Conservation (phyloP, 1,284 basidiomycete genomes). For the Wolfiporia cocos region DNA sequence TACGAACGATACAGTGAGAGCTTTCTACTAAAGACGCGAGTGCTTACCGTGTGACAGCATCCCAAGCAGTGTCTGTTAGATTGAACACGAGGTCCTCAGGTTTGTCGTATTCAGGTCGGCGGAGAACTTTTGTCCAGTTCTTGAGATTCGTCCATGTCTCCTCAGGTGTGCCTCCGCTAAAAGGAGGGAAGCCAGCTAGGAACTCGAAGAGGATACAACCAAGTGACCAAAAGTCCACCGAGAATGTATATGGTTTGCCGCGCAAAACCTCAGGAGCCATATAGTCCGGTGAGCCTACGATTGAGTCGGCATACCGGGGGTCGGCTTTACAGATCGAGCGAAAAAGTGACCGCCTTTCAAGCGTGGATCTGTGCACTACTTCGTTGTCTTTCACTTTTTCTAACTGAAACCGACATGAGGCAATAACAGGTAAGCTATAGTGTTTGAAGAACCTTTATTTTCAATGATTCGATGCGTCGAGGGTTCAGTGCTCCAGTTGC, state of each 20-base stretch:
- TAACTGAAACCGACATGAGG: conserved; percentile 43
- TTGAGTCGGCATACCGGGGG: conserved; percentile 93
- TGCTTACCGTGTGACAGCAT: conserved; percentile 81
- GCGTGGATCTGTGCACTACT: conserved; percentile 86
- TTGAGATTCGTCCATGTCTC: conserved; percentile 99
- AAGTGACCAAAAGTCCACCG: conserved; percentile 98
- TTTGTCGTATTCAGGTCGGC: conserved; percentile 92
- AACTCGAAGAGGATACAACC: conserved; percentile 99
- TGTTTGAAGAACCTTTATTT: conserved; percentile 67
- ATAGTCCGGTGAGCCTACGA: conserved; percentile 98
- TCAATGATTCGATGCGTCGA: conserved; percentile 90
- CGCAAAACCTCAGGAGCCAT: conserved; percentile 93
- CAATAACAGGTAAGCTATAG: not conserved
- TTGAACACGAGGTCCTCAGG: conserved; percentile 98
- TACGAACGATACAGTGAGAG: conserved; percentile 1
- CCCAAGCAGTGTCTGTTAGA: conserved; percentile 91
- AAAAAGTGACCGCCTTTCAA: conserved; percentile 94
- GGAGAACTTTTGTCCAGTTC: conserved; percentile 92
- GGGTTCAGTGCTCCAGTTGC: conserved; percentile 97
- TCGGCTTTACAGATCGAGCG: conserved; percentile 89
- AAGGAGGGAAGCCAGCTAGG: conserved; percentile 95
- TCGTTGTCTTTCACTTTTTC: conserved; percentile 96
- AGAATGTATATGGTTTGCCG: conserved; percentile 91
- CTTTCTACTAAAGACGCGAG: not conserved
- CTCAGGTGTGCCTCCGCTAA: conserved; percentile 92